These are phyloP conservation scores for Pleurotus tuoliensis DNA, from an alignment of 768 basidiomycete species.

Conservation along the genomic window DNA sequence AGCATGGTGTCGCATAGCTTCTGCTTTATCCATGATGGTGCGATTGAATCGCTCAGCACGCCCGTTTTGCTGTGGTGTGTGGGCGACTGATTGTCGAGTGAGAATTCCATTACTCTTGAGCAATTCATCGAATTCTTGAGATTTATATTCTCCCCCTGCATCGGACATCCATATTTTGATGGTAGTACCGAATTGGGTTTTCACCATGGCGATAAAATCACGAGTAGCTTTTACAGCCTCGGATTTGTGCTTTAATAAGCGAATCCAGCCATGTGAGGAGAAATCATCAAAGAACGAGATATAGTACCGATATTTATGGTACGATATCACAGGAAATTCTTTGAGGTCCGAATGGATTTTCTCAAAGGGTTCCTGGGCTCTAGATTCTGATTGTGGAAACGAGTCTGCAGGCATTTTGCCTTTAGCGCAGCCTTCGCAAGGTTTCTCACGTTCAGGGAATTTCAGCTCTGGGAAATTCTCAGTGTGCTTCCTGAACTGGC, in stretches of 20 bases:
- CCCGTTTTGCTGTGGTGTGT: constrained; percentile 24
- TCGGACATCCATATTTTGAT: constrained; percentile 11
- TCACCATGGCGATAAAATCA: constrained; percentile 6
- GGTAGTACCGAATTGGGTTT: constrained; percentile 7
- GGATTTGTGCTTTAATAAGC: constrained; percentile 8
- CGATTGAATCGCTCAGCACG: constrained; percentile 25
- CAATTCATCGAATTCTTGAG: constrained; percentile 8
- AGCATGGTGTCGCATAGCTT: constrained; percentile 17
- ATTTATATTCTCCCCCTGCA: constrained; percentile 13
- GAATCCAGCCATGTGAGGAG: background rate
- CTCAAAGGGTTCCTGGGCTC: background rate
- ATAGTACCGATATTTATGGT: background rate
- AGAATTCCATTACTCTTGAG: constrained; percentile 15
- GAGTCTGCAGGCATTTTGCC: constrained; percentile 5
- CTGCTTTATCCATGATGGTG: constrained; percentile 16
- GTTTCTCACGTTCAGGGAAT: background rate
- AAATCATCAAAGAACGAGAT: constrained; percentile 1
- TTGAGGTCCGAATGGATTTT: constrained; percentile 5
- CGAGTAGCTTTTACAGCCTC: constrained; percentile 7
- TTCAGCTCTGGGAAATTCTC: background rate
- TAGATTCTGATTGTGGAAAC: background rate
- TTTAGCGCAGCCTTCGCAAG: constrained; percentile 6
- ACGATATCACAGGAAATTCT: constrained; percentile 3
- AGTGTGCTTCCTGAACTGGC: background rate
- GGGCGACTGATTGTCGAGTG: constrained; percentile 14